Evolutionary conservation across 768 basidiomycete genomes (phyloP).

Genomic region (Paxillus rubicundulus): DNA sequence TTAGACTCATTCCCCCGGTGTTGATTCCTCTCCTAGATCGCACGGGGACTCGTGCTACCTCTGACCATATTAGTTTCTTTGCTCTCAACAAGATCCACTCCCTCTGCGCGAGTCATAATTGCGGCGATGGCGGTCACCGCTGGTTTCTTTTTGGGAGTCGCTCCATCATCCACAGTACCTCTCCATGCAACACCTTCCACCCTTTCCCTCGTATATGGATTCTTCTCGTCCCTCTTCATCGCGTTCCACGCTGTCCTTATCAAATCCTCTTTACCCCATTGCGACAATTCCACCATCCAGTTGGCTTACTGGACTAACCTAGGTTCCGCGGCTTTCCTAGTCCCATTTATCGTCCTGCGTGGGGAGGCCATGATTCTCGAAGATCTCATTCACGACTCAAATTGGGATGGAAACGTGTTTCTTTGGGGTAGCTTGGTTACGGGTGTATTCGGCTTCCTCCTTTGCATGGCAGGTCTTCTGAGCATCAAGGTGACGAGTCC

Average conservation of each 20-base stretch:
- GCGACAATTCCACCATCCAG: constrained; percentile 69
- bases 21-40: constrained; percentile 51
- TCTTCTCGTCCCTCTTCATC: constrained; percentile 72
- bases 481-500: constrained; percentile 83
- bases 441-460: constrained; percentile 77
- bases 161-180: constrained; percentile 50
- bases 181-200: constrained; percentile 44
- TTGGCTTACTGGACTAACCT: constrained; percentile 79
- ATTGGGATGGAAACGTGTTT: constrained; percentile 55
- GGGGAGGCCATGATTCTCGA: constrained; percentile 49
- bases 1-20: not conserved
- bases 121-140: constrained; percentile 64
- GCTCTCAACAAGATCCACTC: constrained; percentile 50
- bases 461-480: constrained; percentile 74
- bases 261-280: constrained; percentile 65
- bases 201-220: constrained; percentile 64
- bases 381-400: constrained; percentile 35
- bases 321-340: constrained; percentile 62
- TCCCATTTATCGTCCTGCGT: constrained; percentile 57
- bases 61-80: constrained; percentile 77
- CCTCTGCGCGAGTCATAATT: constrained; percentile 51
- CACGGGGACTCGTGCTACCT: constrained; percentile 79
- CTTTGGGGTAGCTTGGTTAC: constrained; percentile 66
- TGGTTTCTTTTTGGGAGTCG: constrained; percentile 77
- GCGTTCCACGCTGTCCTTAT: constrained; percentile 75